Evolutionary conservation across 805 yeast genomes (phyloP).

Genomic region (Saccharomyces kudriavzevii): DNA sequence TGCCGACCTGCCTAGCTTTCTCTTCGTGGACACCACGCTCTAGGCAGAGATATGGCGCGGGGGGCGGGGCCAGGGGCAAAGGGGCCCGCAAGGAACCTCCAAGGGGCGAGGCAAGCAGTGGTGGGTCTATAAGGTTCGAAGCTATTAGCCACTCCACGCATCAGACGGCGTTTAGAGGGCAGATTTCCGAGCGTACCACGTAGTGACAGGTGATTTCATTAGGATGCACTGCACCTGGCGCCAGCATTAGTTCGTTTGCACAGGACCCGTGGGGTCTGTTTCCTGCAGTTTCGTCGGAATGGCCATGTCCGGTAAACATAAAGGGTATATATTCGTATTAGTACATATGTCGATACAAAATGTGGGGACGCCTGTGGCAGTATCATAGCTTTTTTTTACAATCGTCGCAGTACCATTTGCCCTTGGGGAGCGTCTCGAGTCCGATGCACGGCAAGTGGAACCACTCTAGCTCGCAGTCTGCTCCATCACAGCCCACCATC

Average conservation of each 20-base stretch:
- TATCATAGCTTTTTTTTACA: conserved; percentile 32
- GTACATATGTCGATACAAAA: background rate
- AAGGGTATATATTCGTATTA: background rate
- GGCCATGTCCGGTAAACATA: background rate
- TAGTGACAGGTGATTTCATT: background rate
- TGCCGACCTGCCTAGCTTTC: background rate
- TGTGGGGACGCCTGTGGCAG: background rate
- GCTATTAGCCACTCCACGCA: background rate
- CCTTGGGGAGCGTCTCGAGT: conserved; percentile 74
- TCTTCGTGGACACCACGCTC: background rate
- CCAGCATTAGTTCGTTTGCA: background rate
- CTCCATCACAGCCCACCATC: conserved; percentile 98
- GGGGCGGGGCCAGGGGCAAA: background rate
- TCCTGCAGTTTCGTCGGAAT: background rate
- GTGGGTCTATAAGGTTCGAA: background rate
- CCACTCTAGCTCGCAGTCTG: conserved; percentile 88
- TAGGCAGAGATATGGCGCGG: background rate
- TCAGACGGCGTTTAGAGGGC: background rate
- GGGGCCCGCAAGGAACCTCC: background rate
- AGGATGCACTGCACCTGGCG: background rate
- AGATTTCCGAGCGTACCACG: background rate
- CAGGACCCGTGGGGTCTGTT: background rate
- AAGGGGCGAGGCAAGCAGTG: background rate
- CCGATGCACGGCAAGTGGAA: conserved; percentile 93
- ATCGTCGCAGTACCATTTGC: conserved; percentile 74